These are phyloP conservation scores for Syncephalastrum sp. DNA, from an alignment of 371 early-diverging fungal species.

Conservation along the genomic window DNA sequence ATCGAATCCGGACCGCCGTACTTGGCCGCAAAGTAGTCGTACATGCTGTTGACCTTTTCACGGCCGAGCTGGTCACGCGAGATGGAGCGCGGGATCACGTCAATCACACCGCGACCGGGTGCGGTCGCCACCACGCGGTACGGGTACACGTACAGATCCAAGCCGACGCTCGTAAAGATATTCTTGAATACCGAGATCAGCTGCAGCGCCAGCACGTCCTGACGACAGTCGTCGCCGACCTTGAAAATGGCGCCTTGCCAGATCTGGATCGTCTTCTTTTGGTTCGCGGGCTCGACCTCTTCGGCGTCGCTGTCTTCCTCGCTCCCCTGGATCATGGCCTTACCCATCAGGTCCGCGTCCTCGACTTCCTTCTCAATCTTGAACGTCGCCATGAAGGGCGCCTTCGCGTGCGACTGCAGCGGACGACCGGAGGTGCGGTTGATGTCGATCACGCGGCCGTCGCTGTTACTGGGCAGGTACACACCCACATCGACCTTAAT, in stretches of 20 bases:
- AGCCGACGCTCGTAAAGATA: constrained; percentile 88
- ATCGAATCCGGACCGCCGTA: constrained; percentile 94
- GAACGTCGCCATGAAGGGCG: constrained; percentile 99
- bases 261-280: constrained; percentile 42
- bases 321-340: constrained; percentile 45
- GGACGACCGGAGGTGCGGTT: constrained; percentile 95
- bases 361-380: constrained; percentile 70
- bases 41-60: constrained; percentile 96
- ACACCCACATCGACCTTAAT: constrained; percentile 97
- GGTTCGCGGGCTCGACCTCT: constrained; percentile 1
- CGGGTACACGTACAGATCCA: constrained; percentile 97
- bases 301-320: constrained; percentile 32
- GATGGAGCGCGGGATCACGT: constrained; percentile 98
- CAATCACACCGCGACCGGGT: constrained; percentile 98
- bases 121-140: constrained; percentile 98
- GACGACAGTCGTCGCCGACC: constrained; percentile 99
- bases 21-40: constrained; percentile 93
- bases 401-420: constrained; percentile 98
- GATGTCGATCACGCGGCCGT: constrained; percentile 93
- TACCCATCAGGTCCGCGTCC: constrained; percentile 46
- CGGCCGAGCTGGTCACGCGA: constrained; percentile 98
- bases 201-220: constrained; percentile 98
- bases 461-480: constrained; percentile 98
- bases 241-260: constrained; percentile 97
- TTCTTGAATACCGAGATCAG: constrained; percentile 97